These are phyloP conservation scores for Lactifluus subvellereus DNA, from an alignment of 768 basidiomycete genomes.

Conservation along the genomic window DNA sequence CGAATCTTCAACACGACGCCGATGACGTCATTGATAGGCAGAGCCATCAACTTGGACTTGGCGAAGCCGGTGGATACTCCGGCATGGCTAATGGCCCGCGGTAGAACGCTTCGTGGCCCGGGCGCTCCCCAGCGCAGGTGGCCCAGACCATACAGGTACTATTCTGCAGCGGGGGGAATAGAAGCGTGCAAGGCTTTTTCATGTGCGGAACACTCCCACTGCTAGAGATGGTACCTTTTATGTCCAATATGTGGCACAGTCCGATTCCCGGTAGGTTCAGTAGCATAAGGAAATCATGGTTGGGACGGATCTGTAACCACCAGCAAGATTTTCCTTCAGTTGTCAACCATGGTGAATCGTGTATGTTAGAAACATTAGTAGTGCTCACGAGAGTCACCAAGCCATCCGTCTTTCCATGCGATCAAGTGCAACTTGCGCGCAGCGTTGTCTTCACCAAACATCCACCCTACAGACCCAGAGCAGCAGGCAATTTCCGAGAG, in stretches of 20 bases:
- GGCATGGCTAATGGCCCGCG: no score
- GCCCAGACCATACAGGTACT: neutral
- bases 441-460: no score
- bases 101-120: no score
- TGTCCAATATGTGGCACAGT: constrained; percentile 1
- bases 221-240: neutral
- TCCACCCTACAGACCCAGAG: neutral
- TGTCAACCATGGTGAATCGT: neutral
- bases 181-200: constrained; percentile 3
- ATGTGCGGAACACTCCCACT: neutral
- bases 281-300: neutral
- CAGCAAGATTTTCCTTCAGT: neutral
- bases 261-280: neutral
- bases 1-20: no score
- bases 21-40: no score
- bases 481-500: neutral
- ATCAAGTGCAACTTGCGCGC: neutral
- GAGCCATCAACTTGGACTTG: no score
- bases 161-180: neutral
- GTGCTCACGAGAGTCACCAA: neutral
- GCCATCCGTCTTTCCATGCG: constrained; percentile 6
- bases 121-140: neutral
- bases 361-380: neutral
- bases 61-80: no score
- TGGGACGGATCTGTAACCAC: neutral